Conservation (phyloP, 352 stramenopile genomes). For the Phytopythium vexans region DNA sequence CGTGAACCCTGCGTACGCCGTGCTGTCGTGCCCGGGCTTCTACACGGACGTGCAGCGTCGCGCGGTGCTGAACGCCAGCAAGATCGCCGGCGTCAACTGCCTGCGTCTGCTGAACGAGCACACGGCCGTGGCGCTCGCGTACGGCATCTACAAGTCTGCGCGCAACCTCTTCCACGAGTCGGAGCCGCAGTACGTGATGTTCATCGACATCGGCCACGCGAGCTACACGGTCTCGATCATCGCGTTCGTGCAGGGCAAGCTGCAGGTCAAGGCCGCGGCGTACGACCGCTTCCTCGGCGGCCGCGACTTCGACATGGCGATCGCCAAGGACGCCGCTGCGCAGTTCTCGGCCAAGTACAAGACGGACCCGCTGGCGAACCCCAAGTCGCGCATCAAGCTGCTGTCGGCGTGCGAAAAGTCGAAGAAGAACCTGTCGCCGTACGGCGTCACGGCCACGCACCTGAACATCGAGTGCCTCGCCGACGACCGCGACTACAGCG, state of each 20-base stretch:
- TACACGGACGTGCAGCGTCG: constrained; percentile 97
- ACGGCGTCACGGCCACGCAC: constrained; percentile 95
- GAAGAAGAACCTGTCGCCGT: constrained; percentile 98
- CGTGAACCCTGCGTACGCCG: constrained; percentile 86
- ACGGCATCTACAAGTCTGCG: constrained; percentile 96
- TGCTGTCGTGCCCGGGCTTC: constrained; percentile 96
- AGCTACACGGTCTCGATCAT: constrained; percentile 91
- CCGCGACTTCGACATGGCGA: constrained; percentile 95
- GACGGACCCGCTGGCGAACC: constrained; percentile 87
- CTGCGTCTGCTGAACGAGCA: constrained; percentile 98
- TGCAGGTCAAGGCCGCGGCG: constrained; percentile 93
- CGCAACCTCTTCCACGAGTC: constrained; percentile 93
- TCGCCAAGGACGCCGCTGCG: constrained; percentile 92
- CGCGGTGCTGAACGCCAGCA: constrained; percentile 90
- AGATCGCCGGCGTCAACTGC: constrained; percentile 95
- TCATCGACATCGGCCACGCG: constrained; percentile 98
- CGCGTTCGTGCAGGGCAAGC: constrained; percentile 93
- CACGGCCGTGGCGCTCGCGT: constrained; percentile 94
- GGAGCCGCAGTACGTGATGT: constrained; percentile 97
- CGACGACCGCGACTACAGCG: constrained; percentile 96
- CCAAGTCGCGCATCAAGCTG: constrained; percentile 97
- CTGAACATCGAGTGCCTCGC: constrained; percentile 98
- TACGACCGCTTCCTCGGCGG: constrained; percentile 96
- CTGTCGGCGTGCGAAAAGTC: constrained; percentile 97
- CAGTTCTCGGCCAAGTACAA: constrained; percentile 98